These are phyloP conservation scores for Chloris gayana DNA, from an alignment of 176 grass and related monocot species.

Conservation along the genomic window DNA sequence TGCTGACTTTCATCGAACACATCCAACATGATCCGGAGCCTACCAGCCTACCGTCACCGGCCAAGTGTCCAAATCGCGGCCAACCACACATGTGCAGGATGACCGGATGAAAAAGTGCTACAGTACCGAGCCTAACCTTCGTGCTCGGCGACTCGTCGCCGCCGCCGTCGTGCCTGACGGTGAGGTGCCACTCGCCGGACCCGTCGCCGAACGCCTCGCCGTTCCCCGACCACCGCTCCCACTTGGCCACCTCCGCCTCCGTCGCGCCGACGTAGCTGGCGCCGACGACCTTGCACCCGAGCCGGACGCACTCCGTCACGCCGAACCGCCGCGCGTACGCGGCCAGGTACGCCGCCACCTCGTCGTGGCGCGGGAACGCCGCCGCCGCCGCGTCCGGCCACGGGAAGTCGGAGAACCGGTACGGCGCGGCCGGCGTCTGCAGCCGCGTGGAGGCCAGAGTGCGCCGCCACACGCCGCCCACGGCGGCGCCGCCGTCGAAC, in stretches of 20 bases:
- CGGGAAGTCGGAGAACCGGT: slow-evolving; percentile 68
- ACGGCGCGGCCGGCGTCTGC: slow-evolving; percentile 47
- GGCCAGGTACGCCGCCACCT: slow-evolving; percentile 52
- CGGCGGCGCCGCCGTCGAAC: slow-evolving; percentile 38
- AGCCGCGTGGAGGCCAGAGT: slow-evolving; percentile 63
- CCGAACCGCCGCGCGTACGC: slow-evolving; percentile 58
- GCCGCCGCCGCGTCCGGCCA: slow-evolving; percentile 35
- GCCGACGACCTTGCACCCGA: slow-evolving; percentile 38
- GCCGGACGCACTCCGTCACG: slow-evolving; percentile 45
- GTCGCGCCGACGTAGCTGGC: slow-evolving; percentile 44
- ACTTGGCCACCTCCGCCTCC: slow-evolving; percentile 41
- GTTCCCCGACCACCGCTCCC: slow-evolving; percentile 63
- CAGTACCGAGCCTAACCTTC: slow-evolving; percentile 28
- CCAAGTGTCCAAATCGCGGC: too few species aligned
- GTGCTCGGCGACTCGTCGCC: not conserved
- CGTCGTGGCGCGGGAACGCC: slow-evolving; percentile 30
- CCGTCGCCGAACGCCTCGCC: slow-evolving; percentile 61
- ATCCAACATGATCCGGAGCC: not conserved
- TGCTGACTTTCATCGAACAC: not conserved
- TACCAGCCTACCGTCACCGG: not conserved
- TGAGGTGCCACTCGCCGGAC: slow-evolving; percentile 30
- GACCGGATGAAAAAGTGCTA: too few species aligned
- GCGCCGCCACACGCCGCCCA: slow-evolving; percentile 60
- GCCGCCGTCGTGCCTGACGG: slow-evolving; percentile 1
- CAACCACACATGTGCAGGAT: not conserved